Conservation (phyloP, 306 rosid species). For the Inga oerstediana region DNA sequence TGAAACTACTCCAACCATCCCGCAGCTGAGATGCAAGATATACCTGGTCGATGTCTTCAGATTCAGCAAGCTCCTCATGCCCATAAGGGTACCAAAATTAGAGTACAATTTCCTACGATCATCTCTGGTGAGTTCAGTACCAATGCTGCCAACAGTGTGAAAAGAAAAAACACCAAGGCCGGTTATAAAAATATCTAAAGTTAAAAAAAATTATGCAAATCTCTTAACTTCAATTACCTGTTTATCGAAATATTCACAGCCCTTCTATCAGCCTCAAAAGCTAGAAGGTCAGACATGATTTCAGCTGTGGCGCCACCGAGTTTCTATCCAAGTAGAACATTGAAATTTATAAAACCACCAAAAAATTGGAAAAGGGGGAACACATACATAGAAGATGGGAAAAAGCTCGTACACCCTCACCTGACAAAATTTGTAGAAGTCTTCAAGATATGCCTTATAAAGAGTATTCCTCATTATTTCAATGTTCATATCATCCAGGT, state of each 20-base stretch:
- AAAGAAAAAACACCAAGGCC: constrained; percentile 24
- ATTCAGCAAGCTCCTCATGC: constrained; percentile 92
- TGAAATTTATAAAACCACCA: constrained; percentile 30
- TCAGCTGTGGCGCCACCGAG: constrained; percentile 97
- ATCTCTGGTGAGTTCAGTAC: constrained; percentile 97
- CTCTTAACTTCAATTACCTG: constrained; percentile 52
- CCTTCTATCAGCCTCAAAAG: constrained; percentile 98
- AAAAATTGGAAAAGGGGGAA: neutral
- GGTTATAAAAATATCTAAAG: constrained; percentile 18
- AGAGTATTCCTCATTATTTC: no score
- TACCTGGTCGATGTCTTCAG: constrained; percentile 98
- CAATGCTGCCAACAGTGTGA: constrained; percentile 64
- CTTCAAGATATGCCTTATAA: no score
- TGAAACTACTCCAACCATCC: constrained; percentile 1
- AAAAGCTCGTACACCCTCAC: constrained; percentile 42
- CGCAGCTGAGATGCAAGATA: constrained; percentile 32
- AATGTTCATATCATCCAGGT: no score
- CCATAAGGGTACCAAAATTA: constrained; percentile 95
- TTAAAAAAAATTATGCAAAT: constrained; percentile 1
- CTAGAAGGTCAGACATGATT: constrained; percentile 97
- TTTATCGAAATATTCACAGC: constrained; percentile 95
- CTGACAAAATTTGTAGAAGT: constrained; percentile 94
- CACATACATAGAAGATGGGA: neutral
- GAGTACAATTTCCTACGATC: constrained; percentile 93
- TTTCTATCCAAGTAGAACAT: constrained; percentile 60